phyloP scores from a whole-genome alignment of 2,329 filamentous ascomycete genomes.

The Chaetomium olivaceum region DNA sequence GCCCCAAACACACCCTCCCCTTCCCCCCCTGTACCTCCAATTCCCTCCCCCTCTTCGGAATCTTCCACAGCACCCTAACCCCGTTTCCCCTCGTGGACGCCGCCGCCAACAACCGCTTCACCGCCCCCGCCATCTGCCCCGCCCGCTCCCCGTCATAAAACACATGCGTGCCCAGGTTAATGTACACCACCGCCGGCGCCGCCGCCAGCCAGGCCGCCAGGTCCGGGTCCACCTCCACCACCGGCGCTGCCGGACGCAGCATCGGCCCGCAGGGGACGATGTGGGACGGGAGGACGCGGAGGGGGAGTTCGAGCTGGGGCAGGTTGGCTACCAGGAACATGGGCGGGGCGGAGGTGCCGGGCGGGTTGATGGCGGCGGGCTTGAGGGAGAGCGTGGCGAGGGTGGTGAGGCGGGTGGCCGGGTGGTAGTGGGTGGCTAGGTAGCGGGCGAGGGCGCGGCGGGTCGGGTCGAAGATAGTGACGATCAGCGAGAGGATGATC shows the following conservation, averaged over 20 bases:
- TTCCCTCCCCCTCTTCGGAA: background rate
- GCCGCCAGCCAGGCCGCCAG: background rate
- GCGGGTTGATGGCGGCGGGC: background rate
- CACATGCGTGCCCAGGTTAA: conserved; percentile 14
- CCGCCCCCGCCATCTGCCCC: conserved; percentile 12
- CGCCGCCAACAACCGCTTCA: conserved; percentile 2
- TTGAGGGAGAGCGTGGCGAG: conserved; percentile 2
- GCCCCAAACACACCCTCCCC: background rate
- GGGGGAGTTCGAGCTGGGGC: conserved; percentile 10
- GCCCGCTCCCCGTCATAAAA: conserved; percentile 1
- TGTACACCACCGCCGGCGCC: background rate
- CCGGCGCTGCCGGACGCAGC: background rate
- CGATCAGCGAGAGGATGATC: conserved; percentile 3
- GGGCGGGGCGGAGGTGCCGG: no score
- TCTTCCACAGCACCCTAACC: conserved; percentile 16
- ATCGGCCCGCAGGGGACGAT: conserved; percentile 15
- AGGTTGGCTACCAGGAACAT: conserved; percentile 8
- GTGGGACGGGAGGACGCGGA: background rate
- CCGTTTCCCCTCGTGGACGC: background rate
- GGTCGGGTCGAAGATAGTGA: conserved; percentile 1
- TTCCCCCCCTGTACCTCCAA: background rate
- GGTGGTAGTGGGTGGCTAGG: background rate
- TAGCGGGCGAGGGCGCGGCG: background rate
- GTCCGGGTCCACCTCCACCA: background rate
- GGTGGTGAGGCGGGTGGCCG: background rate